phyloP scores from a whole-genome alignment of 139 green algal species.

The Haematococcus lacustris region DNA sequence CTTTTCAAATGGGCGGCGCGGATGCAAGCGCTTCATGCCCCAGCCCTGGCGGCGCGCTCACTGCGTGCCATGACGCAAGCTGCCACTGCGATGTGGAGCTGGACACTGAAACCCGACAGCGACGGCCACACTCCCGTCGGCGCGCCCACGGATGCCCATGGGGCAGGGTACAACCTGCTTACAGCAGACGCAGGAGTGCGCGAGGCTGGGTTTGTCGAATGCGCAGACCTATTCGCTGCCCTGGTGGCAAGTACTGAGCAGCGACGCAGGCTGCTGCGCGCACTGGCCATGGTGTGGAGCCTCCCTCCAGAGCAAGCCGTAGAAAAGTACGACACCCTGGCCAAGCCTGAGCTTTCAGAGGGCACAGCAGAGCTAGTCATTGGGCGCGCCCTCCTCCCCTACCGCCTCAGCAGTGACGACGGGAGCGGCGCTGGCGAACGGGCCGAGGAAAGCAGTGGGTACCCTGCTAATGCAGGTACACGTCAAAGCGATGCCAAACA shows the following conservation, averaged over 20 bases:
- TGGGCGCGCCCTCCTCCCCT: constrained; percentile 22
- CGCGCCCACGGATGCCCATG: background rate
- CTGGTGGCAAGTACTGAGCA: constrained; percentile 29
- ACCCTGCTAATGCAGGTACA: background rate
- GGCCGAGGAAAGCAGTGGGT: background rate
- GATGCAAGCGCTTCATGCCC: constrained; percentile 31
- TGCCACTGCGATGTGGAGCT: background rate
- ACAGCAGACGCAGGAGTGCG: constrained; percentile 14
- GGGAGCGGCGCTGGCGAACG: background rate
- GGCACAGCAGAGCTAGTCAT: constrained; percentile 17
- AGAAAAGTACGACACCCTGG: constrained; percentile 40
- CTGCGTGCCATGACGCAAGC: background rate
- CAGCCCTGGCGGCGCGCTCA: background rate
- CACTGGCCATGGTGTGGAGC: constrained; percentile 52
- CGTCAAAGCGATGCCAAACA: background rate
- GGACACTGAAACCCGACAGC: background rate
- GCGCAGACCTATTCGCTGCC: constrained; percentile 38
- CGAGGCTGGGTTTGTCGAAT: constrained; percentile 33
- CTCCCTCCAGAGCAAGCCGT: constrained; percentile 29
- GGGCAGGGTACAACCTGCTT: background rate
- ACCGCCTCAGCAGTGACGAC: background rate
- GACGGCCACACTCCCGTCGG: background rate
- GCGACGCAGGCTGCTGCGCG: constrained; percentile 22
- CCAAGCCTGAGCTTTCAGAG: constrained; percentile 54
- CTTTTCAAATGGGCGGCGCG: constrained; percentile 77